Base-by-base conservation (phyloP, 1,284 basidiomycete genomes). In the Stygiomarasmius scandens region DNA sequence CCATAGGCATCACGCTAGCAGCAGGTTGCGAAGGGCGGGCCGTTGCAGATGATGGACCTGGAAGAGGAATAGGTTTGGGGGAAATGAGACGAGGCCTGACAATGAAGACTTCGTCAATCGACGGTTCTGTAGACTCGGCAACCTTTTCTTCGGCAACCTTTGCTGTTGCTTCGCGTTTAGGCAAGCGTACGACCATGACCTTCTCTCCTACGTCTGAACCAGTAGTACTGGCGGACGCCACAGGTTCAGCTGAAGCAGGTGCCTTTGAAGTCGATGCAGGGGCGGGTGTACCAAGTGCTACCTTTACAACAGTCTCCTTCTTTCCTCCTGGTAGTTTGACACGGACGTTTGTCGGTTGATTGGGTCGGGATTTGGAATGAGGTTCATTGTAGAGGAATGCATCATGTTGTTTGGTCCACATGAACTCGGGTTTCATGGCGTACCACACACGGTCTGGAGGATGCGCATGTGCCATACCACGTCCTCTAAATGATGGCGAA, bases 371-470 rank as follows among this genome's bases (percentile, higher is more conserved):
- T 67, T 85, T 87, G 20, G 83, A 71, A 23, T 80, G 69, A 20
- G 77, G 66, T 52, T 91, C 88, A 52, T 80, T 77, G 72, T 86
- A 86, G 23, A 92, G 81, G 68, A 84, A 89, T 1, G 76, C 78
- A 65, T 92, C 89, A 61, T 86, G 83, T 58, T 90, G 88, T 64
- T 90, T 90, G 3, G 90, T 92, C 88, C 88, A 92, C 63, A 85
- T 79, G 44, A 80, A 80, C 67, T 92, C 90, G 6, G 89, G 90
- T 68, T 89, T 90, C 82, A 84, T 84, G 3, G 80, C 72, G 65
- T 79, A 90, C 84, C 89, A 89, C 41, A 81, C 74, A 45, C 86
- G 82, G 20, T 78, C 79, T 3, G 76, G 63, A 55, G 67, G 67
- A n/a, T 71, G 65, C 51, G 72, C 64, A 52, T 74, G 67, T 51